These are phyloP conservation scores for Suillus brevipes DNA, from an alignment of 768 basidiomycete species.

Conservation along the genomic window DNA sequence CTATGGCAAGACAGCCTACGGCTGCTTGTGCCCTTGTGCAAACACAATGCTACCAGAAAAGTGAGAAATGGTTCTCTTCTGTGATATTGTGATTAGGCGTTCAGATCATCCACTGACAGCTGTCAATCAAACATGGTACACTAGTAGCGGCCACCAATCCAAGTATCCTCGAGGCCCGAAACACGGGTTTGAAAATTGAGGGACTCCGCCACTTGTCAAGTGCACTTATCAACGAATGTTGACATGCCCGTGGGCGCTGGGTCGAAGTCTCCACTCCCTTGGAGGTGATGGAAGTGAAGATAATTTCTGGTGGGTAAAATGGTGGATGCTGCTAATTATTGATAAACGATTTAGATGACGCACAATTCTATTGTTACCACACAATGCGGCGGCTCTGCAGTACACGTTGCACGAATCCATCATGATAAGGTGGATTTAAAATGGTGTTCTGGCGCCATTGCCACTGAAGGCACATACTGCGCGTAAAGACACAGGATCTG, in stretches of 20 bases:
- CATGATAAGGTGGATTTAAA: not conserved
- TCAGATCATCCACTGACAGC: not conserved
- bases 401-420: not conserved
- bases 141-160: not conserved
- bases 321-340: not conserved
- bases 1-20: not conserved
- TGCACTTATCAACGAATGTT: not conserved
- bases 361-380: not conserved
- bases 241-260: not conserved
- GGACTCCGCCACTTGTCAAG: not conserved
- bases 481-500: not conserved
- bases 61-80: not conserved
- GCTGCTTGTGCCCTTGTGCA: not conserved
- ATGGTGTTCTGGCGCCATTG: not conserved
- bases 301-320: not conserved
- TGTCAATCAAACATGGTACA: not conserved
- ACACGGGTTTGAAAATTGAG: not conserved
- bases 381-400: not conserved
- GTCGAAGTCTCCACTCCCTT: not conserved
- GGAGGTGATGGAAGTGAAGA: not conserved
- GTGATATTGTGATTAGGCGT: not conserved
- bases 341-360: not conserved
- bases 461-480: not conserved
- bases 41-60: not conserved
- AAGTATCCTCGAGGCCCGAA: slow-evolving; percentile 3